A percentile compares a stretch with the other conserved stretches of the same genome.
phyloP scores from a whole-genome alignment of 495 filamentous ascomycete species.

The Pseudoneurospora amorphoporcata region DNA sequence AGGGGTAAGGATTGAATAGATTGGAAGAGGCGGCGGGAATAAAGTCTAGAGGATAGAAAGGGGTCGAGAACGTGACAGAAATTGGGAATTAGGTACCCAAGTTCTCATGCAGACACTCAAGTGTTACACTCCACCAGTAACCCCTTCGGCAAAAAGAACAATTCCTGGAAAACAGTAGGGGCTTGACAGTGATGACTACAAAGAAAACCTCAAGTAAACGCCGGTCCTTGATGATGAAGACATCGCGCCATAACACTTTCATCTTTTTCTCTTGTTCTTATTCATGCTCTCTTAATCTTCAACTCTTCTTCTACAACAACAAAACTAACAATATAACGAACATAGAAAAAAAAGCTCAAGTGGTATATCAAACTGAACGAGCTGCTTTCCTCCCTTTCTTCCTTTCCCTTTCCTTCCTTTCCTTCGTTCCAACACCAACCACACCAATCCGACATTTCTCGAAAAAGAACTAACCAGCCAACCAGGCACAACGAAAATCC shows the following conservation, averaged over 20 bases:
- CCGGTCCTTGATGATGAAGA: not conserved
- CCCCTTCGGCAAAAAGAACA: too few species aligned
- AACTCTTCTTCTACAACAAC: not conserved
- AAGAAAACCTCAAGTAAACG: not conserved
- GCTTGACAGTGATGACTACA: too few species aligned
- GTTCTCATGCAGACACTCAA: too few species aligned
- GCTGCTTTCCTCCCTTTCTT: not conserved
- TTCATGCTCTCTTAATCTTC: not conserved
- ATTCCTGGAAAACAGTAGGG: too few species aligned
- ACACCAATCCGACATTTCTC: not conserved
- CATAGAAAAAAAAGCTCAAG: not conserved
- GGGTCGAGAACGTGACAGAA: too few species aligned
- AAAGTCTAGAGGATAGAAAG: too few species aligned
- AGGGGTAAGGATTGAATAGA: too few species aligned
- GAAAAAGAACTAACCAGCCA: not conserved
- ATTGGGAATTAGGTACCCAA: too few species aligned
- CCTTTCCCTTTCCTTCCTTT: not conserved
- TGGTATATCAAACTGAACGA: not conserved
- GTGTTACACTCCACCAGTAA: too few species aligned
- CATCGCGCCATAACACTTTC: not conserved
- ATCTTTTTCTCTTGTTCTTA: not conserved
- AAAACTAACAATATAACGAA: not conserved
- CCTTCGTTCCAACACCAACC: not conserved
- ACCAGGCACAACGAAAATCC: not conserved
- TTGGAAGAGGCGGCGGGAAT: too few species aligned